phyloP scores from a whole-genome alignment of 768 basidiomycete species.

The Lentinula sp. region DNA sequence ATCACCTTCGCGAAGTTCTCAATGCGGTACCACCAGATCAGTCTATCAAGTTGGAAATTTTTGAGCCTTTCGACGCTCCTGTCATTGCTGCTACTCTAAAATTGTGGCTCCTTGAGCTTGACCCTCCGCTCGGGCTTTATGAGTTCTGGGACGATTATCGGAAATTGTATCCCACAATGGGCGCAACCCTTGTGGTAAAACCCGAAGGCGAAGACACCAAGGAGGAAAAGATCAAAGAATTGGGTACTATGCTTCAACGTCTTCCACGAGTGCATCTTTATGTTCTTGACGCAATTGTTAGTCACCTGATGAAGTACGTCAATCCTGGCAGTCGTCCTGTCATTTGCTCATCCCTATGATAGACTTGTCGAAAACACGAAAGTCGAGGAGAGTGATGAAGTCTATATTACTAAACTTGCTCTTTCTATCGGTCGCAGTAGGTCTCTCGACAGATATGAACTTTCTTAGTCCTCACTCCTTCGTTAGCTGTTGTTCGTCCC shows the following conservation, averaged over 20 bases:
- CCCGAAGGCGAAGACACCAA: slow-evolving; percentile 47
- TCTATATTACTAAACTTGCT: slow-evolving; percentile 84
- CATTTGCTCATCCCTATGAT: slow-evolving; percentile 5
- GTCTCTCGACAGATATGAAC: slow-evolving; percentile 18
- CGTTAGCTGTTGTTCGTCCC: slow-evolving; percentile 72
- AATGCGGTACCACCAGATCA: slow-evolving; percentile 63
- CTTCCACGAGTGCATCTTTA: slow-evolving; percentile 76
- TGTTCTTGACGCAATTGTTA: slow-evolving; percentile 72
- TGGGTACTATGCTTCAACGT: slow-evolving; percentile 58
- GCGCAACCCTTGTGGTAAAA: slow-evolving; percentile 27
- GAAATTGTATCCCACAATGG: slow-evolving; percentile 77
- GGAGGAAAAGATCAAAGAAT: slow-evolving; percentile 56
- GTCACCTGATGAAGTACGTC: slow-evolving; percentile 67
- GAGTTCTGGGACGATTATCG: slow-evolving; percentile 92
- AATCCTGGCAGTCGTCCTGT: background rate
- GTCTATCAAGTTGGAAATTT: slow-evolving; percentile 44
- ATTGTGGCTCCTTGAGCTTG: slow-evolving; percentile 87
- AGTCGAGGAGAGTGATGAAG: slow-evolving; percentile 66
- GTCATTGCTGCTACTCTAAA: slow-evolving; percentile 83
- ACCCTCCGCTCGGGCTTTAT: slow-evolving; percentile 79
- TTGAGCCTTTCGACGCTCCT: slow-evolving; percentile 74
- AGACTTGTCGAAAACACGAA: slow-evolving; percentile 69
- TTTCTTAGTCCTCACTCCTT: background rate
- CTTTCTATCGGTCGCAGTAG: slow-evolving; percentile 82
- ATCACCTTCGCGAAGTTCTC: slow-evolving; percentile 80